phyloP scores from a whole-genome alignment of 306 rosid species.

The Amphicarpaea edgeworthii region DNA sequence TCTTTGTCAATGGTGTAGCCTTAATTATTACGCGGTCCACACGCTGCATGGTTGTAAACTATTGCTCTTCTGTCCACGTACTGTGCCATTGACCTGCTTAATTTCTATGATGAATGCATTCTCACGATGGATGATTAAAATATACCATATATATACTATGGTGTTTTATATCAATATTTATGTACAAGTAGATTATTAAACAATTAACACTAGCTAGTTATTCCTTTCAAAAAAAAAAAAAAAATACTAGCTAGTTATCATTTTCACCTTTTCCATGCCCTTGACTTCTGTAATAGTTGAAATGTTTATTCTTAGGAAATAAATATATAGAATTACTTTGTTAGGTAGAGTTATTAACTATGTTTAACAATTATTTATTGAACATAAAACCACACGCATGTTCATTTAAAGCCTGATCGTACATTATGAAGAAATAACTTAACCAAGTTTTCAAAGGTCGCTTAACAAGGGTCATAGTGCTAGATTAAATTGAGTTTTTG shows the following conservation, averaged over 20 bases:
- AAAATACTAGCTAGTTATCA: too few relatives aligned
- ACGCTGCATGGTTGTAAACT: conserved; percentile 43
- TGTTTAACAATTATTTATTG: too few relatives aligned
- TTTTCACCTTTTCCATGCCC: background rate
- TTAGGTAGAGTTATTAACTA: background rate
- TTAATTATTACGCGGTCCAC: conserved; percentile 51
- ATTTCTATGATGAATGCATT: background rate
- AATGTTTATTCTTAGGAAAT: background rate
- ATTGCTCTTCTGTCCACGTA: conserved; percentile 42
- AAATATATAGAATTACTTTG: background rate
- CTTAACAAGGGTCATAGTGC: conserved; percentile 2
- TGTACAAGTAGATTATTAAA: conserved; percentile 7
- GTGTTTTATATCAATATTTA: background rate
- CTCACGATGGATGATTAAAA: background rate
- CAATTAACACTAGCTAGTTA: background rate
- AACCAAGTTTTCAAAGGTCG: background rate
- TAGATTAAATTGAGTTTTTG: background rate
- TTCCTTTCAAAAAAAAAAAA: too few relatives aligned
- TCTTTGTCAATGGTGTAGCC: conserved; percentile 42
- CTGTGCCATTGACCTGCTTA: conserved; percentile 51
- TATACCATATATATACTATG: background rate
- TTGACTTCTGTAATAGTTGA: background rate
- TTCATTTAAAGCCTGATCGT: background rate
- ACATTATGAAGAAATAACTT: conserved; percentile 1
- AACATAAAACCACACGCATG: conserved; percentile 11